phyloP scores from a whole-genome alignment of 2,329 filamentous ascomycete species.

The Aspergillus sp. region DNA sequence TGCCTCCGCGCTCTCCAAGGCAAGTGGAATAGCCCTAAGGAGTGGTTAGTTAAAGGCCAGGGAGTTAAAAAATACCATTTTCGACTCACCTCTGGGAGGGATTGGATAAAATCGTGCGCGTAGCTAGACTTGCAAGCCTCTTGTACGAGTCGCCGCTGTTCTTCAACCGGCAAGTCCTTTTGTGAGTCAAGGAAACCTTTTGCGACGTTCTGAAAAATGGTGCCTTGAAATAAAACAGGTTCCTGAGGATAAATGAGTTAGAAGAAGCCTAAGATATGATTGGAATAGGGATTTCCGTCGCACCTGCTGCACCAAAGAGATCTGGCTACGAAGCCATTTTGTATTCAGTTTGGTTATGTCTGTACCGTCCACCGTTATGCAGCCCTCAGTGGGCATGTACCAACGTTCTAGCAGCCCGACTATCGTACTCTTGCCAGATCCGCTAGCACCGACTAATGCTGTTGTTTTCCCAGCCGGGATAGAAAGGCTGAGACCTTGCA shows the following conservation, averaged over 20 bases:
- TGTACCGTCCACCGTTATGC: slow-evolving; percentile 78
- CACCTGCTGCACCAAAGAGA: slow-evolving; percentile 66
- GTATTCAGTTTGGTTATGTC: slow-evolving; percentile 81
- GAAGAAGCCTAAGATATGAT: not conserved
- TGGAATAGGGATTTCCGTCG: not conserved
- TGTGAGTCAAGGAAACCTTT: slow-evolving; percentile 84
- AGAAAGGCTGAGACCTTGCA: slow-evolving; percentile 74
- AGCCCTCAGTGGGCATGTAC: slow-evolving; percentile 81
- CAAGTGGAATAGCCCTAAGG: slow-evolving; percentile 83
- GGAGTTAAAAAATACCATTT: not conserved
- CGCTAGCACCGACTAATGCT: slow-evolving; percentile 89
- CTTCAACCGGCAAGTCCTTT: slow-evolving; percentile 66
- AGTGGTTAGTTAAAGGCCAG: not conserved
- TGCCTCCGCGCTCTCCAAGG: slow-evolving; percentile 88
- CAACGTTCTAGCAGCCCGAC: slow-evolving; percentile 91
- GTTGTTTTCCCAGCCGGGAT: slow-evolving; percentile 90
- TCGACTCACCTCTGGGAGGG: slow-evolving; percentile 55
- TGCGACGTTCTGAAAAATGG: slow-evolving; percentile 84
- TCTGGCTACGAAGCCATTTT: slow-evolving; percentile 86
- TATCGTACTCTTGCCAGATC: slow-evolving; percentile 92
- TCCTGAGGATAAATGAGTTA: slow-evolving; percentile 66
- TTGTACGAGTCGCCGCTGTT: slow-evolving; percentile 66
- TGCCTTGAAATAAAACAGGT: slow-evolving; percentile 83
- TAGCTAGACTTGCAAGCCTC: slow-evolving; percentile 87
- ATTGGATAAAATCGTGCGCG: slow-evolving; percentile 84